These are phyloP conservation scores for Cystoderma amianthinum DNA, from an alignment of 768 basidiomycete genomes.

Conservation along the genomic window DNA sequence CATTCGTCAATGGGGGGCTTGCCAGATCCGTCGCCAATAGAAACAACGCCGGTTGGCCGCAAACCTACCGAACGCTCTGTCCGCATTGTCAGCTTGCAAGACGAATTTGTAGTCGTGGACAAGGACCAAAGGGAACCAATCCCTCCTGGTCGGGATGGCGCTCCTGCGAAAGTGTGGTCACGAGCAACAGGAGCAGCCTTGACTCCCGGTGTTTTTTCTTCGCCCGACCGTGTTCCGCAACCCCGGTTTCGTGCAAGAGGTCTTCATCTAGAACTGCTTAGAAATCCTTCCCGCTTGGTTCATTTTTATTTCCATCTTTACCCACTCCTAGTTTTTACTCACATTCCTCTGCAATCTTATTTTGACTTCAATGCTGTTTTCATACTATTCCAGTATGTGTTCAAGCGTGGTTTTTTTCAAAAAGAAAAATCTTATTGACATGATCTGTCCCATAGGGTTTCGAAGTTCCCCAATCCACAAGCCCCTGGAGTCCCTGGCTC, in stretches of 20 bases:
- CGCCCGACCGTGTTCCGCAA: slow-evolving; percentile 31
- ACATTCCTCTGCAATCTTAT: slow-evolving; percentile 72
- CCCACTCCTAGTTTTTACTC: slow-evolving; percentile 65
- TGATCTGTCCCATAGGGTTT: slow-evolving; percentile 39
- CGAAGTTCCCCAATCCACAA: slow-evolving; percentile 66
- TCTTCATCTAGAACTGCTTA: slow-evolving; percentile 62
- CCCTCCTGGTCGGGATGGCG: slow-evolving; percentile 38
- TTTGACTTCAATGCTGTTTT: slow-evolving; percentile 88
- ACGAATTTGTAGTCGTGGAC: slow-evolving; percentile 30
- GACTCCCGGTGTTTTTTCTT: slow-evolving; percentile 35
- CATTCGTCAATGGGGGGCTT: slow-evolving; percentile 43
- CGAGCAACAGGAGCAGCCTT: slow-evolving; percentile 40
- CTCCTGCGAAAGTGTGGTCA: slow-evolving; percentile 45
- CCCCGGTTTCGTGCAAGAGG: slow-evolving; percentile 65
- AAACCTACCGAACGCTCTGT: slow-evolving; percentile 78
- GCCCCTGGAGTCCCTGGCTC: slow-evolving; percentile 66
- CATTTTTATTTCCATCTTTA: slow-evolving; percentile 62
- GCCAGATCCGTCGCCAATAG: slow-evolving; percentile 21
- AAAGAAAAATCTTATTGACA: slow-evolving; percentile 4
- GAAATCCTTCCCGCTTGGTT: slow-evolving; percentile 47
- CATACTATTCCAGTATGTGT: slow-evolving; percentile 74
- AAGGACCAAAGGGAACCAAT: slow-evolving; percentile 39
- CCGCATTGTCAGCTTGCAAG: slow-evolving; percentile 69
- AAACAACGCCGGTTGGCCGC: slow-evolving; percentile 37
- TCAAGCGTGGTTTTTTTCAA: no score